Conservation (phyloP, 257 asterid species). For the Solanum pennellii region DNA sequence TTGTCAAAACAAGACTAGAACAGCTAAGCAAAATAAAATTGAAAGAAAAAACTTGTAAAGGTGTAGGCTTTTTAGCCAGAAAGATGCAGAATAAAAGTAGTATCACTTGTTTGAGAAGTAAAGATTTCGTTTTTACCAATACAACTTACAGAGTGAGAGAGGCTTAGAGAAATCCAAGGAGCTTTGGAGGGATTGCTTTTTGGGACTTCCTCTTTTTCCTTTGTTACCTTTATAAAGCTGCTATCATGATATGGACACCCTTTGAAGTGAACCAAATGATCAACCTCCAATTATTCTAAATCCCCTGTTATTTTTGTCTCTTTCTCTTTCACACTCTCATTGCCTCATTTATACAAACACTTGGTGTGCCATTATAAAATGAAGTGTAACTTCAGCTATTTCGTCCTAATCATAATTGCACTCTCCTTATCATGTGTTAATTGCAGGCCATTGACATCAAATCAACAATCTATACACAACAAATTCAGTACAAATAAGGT, state of each 20-base stretch:
- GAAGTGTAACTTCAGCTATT: slow-evolving; percentile 18
- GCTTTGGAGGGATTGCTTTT: not conserved
- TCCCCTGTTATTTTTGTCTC: not conserved
- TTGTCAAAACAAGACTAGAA: slow-evolving; percentile 16
- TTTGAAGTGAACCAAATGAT: not conserved
- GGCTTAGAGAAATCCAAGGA: slow-evolving; percentile 1
- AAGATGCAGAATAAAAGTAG: slow-evolving; percentile 3
- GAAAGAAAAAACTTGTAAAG: not conserved
- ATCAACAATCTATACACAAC: slow-evolving; percentile 2
- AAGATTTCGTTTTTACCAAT: slow-evolving; percentile 13
- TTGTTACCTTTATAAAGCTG: slow-evolving; percentile 4
- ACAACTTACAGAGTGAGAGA: not conserved
- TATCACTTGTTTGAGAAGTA: slow-evolving; percentile 53
- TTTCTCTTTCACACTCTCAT: not conserved
- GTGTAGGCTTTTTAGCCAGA: slow-evolving; percentile 3
- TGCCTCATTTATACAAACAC: not conserved
- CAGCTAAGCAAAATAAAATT: not conserved
- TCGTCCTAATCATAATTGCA: slow-evolving; percentile 16
- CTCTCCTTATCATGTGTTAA: slow-evolving; percentile 23
- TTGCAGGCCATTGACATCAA: slow-evolving; percentile 24
- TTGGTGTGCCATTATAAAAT: slow-evolving; percentile 5
- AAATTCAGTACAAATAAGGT: slow-evolving; percentile 22
- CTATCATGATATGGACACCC: slow-evolving; percentile 8
- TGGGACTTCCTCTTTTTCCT: not conserved
- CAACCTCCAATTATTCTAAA: not conserved